Base-by-base conservation (phyloP, 768 basidiomycete genomes). In the Hydnomerulius pinastri region DNA sequence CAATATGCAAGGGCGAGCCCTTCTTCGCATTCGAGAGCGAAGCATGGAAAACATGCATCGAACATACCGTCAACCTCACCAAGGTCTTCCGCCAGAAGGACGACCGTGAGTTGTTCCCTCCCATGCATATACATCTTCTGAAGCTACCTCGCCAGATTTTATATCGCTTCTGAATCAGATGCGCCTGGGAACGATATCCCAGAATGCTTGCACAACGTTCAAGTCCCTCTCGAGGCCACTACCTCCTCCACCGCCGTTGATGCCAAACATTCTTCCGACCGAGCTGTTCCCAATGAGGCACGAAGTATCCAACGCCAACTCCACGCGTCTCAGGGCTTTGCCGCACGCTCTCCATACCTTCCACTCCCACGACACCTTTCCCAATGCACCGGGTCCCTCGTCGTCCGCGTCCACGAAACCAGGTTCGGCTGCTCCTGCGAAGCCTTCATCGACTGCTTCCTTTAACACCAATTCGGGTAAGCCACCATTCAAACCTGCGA, bases 41-140 rank as follows among this genome's bases (percentile, higher is more conserved):
- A 20, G 71, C 59, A 23, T 68, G 65, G 68, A 59, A 54, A 7
- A 38, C 70, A 6, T 80, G 81, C 55, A 71, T 84, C 41, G 74
- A 81, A 42, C 69, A 74, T 43, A 87, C 81, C 1, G 76, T 89
- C 50, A 85, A 79, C 43, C 73, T 92, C 3, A 83, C 76, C 4
- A 81, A 86, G 56, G 89, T 91, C 4, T 90, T 87, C 67, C 69
- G 89, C 23, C 89, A 91, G 62, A 88, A 83, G 45, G 87, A 89
- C 60, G 74, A 78, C 38, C 68, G 87, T 87, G 54, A 55, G 81
- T 46, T 7, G 27, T 8, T 11, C 27, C 12, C 6, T 25, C 1
- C n/a, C 3, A 17, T 28, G 18, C 15, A 21, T 17, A 11, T 39
- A 30, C 36, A 2, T 3, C 8, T 38, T 27, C 4, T n/a, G n/a